A percentile compares a stretch with the other conserved stretches of the same genome.
Conservation (phyloP, 164 flowering plant species). For the Annona squamosa region DNA sequence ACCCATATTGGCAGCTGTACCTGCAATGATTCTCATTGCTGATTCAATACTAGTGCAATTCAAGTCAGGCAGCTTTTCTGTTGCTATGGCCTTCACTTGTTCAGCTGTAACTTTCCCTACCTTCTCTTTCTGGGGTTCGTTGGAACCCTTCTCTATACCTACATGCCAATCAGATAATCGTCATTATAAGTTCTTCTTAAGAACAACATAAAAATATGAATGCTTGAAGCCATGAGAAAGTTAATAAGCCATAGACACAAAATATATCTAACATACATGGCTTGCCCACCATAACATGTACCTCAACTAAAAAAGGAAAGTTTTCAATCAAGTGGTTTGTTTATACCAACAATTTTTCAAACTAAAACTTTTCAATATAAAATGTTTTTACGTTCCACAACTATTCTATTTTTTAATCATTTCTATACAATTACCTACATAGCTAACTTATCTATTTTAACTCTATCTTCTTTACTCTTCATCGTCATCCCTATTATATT, state of each 20-base stretch:
- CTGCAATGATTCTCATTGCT: conserved; percentile 96
- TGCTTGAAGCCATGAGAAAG: not conserved
- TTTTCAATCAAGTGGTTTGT: too few species aligned
- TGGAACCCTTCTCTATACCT: conserved; percentile 93
- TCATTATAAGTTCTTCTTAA: not conserved
- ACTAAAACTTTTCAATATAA: too few species aligned
- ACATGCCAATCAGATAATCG: not conserved
- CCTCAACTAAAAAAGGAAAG: too few species aligned
- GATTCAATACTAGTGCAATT: conserved; percentile 81
- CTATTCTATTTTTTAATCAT: too few species aligned
- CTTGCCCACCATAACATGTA: not conserved
- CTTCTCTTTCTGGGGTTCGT: conserved; percentile 58
- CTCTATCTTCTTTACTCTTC: too few species aligned
- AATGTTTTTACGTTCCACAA: too few species aligned
- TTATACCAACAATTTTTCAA: too few species aligned
- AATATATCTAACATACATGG: not conserved
- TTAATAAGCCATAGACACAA: not conserved
- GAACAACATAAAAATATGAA: not conserved
- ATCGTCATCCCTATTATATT: too few species aligned
- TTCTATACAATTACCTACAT: too few species aligned
- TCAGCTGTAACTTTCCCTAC: conserved; percentile 87
- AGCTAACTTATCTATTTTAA: too few species aligned
- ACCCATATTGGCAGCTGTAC: conserved; percentile 97
- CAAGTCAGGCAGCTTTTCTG: conserved; percentile 89
- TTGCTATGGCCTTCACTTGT: conserved; percentile 61